Base-by-base conservation (phyloP, 106 monocot species). In the Narthecium ossifragum region DNA sequence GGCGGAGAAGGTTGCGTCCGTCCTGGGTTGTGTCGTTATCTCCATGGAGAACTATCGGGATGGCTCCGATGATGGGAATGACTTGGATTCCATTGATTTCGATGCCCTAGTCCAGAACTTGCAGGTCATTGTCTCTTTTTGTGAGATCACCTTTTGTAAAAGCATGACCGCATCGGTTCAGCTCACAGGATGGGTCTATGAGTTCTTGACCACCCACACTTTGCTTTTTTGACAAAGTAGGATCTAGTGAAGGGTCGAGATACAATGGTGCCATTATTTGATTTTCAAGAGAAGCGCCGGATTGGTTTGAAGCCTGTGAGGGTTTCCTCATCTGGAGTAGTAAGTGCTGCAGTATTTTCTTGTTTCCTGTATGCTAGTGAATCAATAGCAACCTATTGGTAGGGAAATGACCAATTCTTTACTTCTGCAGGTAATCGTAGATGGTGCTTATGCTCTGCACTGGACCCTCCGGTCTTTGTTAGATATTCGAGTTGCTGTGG, bases 401-500 rank as follows among this genome's bases (percentile, higher is more conserved):
- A n/a, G n/a, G n/a, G n/a, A n/a, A n/a, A n/a, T n/a, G 4, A 25
- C 3, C 24, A 6, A 3, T 58, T 63, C 18, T 52, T 62, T 2
- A 2, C 7, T 69, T 26, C 38, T 61, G 12, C 82, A 96, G 94
- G 78, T 96, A 29, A 86, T 96, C 75, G 75, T 96, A 18, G 96
- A 96, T 68, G 96, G 96, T 72, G 86, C 90, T 36, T 96, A 96
- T 74, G 96, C 96, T 59, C 67, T 96, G 52, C 96, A 96, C 62
- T 90, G 90, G 41, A 67, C 81, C 34, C 60, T 96, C n/a, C 65
- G 86, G 4, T 96, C 96, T 46, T 46, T 96, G 50, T 76, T 96
- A 37, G 96, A 96, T 62, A 96, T 96, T 23, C 75, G 96, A 52
- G 96, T 96, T 66, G 96, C 96, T 66, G 96, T 90, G 83, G 96